Evolutionary conservation across 768 basidiomycete genomes (phyloP), one percentile per base, ranked within the genome.

Genomic region (Mycena rosella): DNA sequence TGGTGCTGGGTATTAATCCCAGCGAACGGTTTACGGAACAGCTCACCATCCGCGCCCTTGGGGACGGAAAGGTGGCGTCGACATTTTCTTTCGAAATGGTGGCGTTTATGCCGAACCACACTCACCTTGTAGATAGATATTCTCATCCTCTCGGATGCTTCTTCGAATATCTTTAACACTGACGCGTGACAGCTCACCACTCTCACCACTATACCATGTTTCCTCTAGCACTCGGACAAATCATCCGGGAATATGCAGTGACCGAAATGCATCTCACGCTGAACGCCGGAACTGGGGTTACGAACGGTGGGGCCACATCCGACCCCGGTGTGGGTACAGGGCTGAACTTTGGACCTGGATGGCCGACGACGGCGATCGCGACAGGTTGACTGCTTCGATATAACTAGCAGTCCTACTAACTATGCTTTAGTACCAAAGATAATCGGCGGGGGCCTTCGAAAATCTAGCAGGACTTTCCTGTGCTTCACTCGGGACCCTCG

Each of bases 221-320:
- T 67, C 96, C 97, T 0, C 86, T 96, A 20, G 85, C 91, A 4
- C 83, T 98, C 18, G 92, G 96, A 5, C 92, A 97, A 74, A 91
- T 98, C 38, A 83, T 98, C 14, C 89, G 91, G 57, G 88, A 93
- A 77, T 93, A 96, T 76, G 89, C 91, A 1, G 88, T 97, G 26
- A 90, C 95, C 0, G 95, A 96, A 69, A 83, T 98, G 22, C 94
- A 96, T 74, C 87, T 98, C 8, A 90, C 92, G 15, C 85, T 98
- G 42, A 96, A 96, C 59, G 90, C 96, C 20, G 97, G 97, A 92
- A 90, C 71, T 98, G 96, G 97, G 86, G 93, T 75, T 95, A 95
- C 70, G 86, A 88, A 51, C 80, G 85, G 26, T 96, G 95, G 92
- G 94, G 93, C 1, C 67, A 94, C 96, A 1, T 84, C 89, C 36